A percentile compares a stretch with the other conserved stretches of the same genome.
These are phyloP conservation scores for Endotrypanum monterogeii DNA, from an alignment of 208 protist species.

Conservation along the genomic window DNA sequence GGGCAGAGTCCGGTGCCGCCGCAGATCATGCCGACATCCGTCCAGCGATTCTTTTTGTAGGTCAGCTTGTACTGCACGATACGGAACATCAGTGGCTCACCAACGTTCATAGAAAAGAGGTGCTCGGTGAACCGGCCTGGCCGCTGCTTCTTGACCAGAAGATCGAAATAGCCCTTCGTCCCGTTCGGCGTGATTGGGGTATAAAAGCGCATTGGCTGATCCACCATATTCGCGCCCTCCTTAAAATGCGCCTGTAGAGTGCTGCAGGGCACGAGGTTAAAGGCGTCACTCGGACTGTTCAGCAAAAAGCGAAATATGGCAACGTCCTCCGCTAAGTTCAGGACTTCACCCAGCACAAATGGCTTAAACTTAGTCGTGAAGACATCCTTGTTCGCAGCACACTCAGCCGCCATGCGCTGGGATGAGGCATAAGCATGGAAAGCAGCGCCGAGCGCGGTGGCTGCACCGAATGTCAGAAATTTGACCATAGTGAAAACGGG, in stretches of 20 bases:
- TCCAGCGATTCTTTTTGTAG: conserved; percentile 83
- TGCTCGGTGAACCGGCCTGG: conserved; percentile 85
- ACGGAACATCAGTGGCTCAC: conserved; percentile 81
- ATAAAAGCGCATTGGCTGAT: conserved; percentile 90
- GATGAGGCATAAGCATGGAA: conserved; percentile 61
- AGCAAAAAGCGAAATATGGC: conserved; percentile 89
- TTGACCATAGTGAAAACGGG: conserved; percentile 30
- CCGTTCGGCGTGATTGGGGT: conserved; percentile 89
- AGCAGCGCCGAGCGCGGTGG: conserved; percentile 61
- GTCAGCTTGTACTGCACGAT: conserved; percentile 79
- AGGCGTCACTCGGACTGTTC: conserved; percentile 58
- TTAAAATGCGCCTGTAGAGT: conserved; percentile 87
- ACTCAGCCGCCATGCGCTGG: conserved; percentile 44
- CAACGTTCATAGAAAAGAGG: conserved; percentile 83
- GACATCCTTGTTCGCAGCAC: conserved; percentile 34
- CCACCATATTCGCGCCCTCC: conserved; percentile 75
- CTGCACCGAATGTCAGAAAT: conserved; percentile 60
- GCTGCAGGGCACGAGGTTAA: conserved; percentile 78
- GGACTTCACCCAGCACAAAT: conserved; percentile 84
- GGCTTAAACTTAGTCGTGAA: conserved; percentile 78
- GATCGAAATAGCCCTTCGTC: conserved; percentile 89
- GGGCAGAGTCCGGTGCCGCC: conserved; percentile 93
- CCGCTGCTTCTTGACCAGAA: conserved; percentile 86
- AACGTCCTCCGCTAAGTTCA: conserved; percentile 86
- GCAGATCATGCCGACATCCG: conserved; percentile 86